phyloP scores from a whole-genome alignment of 768 basidiomycete species.

The Russula abietina region DNA sequence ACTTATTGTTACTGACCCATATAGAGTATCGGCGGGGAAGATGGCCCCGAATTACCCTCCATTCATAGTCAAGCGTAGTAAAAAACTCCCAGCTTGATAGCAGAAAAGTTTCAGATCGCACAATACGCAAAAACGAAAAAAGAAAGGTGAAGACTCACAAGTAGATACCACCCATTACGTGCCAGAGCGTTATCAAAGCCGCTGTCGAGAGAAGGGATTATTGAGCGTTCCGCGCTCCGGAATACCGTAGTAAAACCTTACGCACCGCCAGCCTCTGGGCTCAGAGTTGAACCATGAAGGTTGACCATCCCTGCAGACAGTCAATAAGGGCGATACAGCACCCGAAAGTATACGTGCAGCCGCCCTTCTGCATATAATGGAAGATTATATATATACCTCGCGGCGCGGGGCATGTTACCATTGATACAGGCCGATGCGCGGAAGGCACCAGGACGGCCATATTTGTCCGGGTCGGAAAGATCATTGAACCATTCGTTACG shows the following conservation, averaged over 20 bases:
- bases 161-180: neutral
- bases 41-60: neutral
- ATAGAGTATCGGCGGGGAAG: conserved; percentile 6
- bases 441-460: too few species aligned
- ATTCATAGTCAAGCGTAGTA: neutral
- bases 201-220: neutral
- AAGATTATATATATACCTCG: too few species aligned
- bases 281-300: neutral
- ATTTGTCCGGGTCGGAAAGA: too few species aligned
- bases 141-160: neutral
- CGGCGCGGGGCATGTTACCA: too few species aligned
- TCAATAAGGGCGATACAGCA: neutral
- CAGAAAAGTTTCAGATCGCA: neutral
- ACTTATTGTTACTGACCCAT: neutral
- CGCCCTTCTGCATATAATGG: too few species aligned
- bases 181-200: neutral
- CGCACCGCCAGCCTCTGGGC: neutral
- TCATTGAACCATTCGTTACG: too few species aligned
- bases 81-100: neutral
- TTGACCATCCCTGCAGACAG: neutral
- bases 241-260: neutral
- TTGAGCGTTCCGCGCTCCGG: neutral
- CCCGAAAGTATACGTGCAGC: too few species aligned
- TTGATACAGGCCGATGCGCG: too few species aligned
- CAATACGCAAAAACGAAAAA: neutral